These are phyloP conservation scores for Pseudogymnoascus sp. DNA, from an alignment of 2,329 filamentous ascomycete species.

Conservation along the genomic window DNA sequence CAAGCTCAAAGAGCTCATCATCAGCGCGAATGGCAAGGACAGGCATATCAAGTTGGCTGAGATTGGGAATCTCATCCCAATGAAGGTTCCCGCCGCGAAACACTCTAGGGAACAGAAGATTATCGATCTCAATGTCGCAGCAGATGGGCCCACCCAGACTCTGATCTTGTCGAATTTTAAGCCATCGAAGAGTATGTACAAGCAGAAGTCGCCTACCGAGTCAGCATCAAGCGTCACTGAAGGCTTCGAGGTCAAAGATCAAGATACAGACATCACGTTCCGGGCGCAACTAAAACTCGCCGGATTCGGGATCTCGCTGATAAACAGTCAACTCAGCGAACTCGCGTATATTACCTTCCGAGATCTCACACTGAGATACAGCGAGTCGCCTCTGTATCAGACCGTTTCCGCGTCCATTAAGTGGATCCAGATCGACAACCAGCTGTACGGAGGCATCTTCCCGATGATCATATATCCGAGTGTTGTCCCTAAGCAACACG, in stretches of 20 bases:
- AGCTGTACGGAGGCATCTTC: slow-evolving; percentile 96
- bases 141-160: slow-evolving; percentile 90
- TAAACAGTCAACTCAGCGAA: slow-evolving; percentile 87
- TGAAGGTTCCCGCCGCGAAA: slow-evolving; percentile 68
- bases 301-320: slow-evolving; percentile 83
- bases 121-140: slow-evolving; percentile 92
- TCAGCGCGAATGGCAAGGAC: slow-evolving; percentile 70
- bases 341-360: slow-evolving; percentile 88
- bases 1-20: slow-evolving; percentile 88
- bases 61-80: slow-evolving; percentile 90
- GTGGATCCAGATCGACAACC: slow-evolving; percentile 98
- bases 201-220: slow-evolving; percentile 45
- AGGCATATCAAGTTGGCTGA: slow-evolving; percentile 90
- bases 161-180: slow-evolving; percentile 91
- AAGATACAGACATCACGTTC: slow-evolving; percentile 82
- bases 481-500: slow-evolving; percentile 92
- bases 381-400: slow-evolving; percentile 88
- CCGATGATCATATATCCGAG: slow-evolving; percentile 95
- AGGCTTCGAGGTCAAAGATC: slow-evolving; percentile 88
- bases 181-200: slow-evolving; percentile 84
- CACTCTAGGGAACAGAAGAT: slow-evolving; percentile 65
- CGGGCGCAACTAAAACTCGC: slow-evolving; percentile 80
- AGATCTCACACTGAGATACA: slow-evolving; percentile 83
- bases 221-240: slow-evolving; percentile 43
- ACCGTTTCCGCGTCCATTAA: slow-evolving; percentile 86